Evolutionary conservation across 768 basidiomycete species (phyloP), one percentile per base, ranked within the genome.

Genomic region (Russula sp.): DNA sequence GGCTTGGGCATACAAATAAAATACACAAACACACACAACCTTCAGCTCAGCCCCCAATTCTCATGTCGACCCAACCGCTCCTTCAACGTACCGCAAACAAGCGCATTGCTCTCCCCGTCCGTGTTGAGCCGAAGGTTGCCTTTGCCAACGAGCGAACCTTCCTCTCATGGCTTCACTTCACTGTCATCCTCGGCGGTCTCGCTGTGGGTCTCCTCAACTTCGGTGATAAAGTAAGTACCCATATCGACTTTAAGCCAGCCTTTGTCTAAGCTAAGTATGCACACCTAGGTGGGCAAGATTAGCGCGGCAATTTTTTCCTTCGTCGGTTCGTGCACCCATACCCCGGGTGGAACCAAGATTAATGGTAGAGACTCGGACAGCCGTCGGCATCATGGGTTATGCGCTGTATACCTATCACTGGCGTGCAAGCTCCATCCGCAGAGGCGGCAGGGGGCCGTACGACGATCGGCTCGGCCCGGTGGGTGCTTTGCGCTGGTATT

Each of bases 131-230:
- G 37, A 96, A 96, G 70, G 93, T 96, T 64, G 92, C 92, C 52
- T 96, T 95, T 69, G 93, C 93, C 48, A 95, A 95, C 74, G 93
- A 94, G 75, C 85, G 91, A 60, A 94, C 97, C 0, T 98, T 98
- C 77, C 81, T 99, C 50, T 95, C 94, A 82, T 98, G 96, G 97
- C 83, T 98, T 54, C 94, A 97, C 75, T 98, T 97, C 74, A 94
- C 95, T 45, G 94, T 98, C 76, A 93, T 99, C 62, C 86, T 99
- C 8, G 95, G 96, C 34, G 97, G 97, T 61, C 82, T 99, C 51
- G 91, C 94, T 1, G 94, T 98, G 14, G 97, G 97, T 11, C 77
- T 99, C 61, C 80, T 99, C 70, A 99, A 99, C 76, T 99, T 99
- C 78, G 97, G 97, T 64, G 97, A 98, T 75, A 91, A 91, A 77